These are phyloP conservation scores for Phaffia tasmanica DNA, from an alignment of 768 basidiomycete genomes.

Conservation along the genomic window DNA sequence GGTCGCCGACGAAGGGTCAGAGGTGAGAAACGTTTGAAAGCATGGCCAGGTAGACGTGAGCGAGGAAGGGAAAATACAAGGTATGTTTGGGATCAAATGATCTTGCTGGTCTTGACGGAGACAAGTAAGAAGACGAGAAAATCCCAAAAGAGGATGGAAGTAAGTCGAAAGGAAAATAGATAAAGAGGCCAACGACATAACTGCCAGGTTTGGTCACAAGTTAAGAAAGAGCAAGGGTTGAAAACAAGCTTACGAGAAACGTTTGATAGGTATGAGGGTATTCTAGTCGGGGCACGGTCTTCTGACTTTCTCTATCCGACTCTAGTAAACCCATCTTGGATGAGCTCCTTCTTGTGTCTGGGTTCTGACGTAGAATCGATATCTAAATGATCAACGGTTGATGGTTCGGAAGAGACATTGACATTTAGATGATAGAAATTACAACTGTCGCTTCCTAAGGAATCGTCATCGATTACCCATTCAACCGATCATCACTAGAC, in stretches of 20 bases:
- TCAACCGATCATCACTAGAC: no score
- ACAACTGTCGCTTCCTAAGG: no score
- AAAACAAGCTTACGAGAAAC: conserved; percentile 8
- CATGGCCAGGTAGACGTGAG: conserved; percentile 28
- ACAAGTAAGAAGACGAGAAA: background rate
- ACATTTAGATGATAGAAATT: no score
- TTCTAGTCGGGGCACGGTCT: background rate
- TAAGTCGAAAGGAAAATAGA: no score
- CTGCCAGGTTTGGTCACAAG: background rate
- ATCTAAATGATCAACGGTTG: no score
- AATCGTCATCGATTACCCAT: no score
- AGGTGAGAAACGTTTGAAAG: conserved; percentile 9
- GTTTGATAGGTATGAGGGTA: conserved; percentile 2
- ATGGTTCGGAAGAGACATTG: no score
- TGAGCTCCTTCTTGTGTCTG: no score
- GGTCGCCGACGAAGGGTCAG: background rate
- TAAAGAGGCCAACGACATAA: no score
- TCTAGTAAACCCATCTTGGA: no score
- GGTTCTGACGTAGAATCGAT: no score
- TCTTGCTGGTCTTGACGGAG: conserved; percentile 23
- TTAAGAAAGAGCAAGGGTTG: background rate
- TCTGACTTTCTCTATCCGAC: no score
- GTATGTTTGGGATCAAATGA: conserved; percentile 31
- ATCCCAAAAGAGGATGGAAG: background rate
- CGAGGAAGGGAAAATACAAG: conserved; percentile 28